Evolutionary conservation across 331 rosid genomes (phyloP), one percentile per base, ranked within the genome.

Genomic region (Stylosanthes scabra): DNA sequence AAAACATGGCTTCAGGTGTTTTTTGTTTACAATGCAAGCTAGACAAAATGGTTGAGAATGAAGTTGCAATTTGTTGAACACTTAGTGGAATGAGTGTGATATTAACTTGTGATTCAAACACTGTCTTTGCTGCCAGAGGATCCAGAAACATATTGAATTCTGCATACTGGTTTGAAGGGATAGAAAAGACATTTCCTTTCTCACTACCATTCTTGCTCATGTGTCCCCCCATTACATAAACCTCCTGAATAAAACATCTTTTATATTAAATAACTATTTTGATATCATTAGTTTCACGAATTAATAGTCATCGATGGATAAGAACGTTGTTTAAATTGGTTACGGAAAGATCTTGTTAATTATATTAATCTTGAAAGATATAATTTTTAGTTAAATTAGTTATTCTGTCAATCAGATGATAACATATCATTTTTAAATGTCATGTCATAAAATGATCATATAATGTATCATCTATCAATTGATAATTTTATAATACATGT

Each of bases 141-240:
- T 94, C 97, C 51, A 94, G 84, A 60, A 88, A 91, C 91, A 94
- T 87, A 41, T 94, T 91, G 88, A 91, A 87, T 72, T 94, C 99
- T 57, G 96, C 93, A 80, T 85, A 85, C 64, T 69, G 28, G 66
- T 90, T 90, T 14, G 97, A 89, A 39, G 97, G 92, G 74, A 86
- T 68, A n/a, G 93, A 72, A 63, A 91, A 94, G 47, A 91, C 61
- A 65, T 94, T 90, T 59, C 97, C 99, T 81, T 80, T 84, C 80
- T 94, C 93, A 60, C 4, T 34, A 0, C n/a, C 59, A 65, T 55
- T 80, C 39, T 9, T 42, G 72, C 82, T 84, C 39, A 89, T 73
- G 67, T 89, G 99, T 41, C 99, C 99, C 50, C 99, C 99, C 42
- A 90, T 83, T 29, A 94, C 77, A 78, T 84, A 94, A 13, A 90